A percentile compares a stretch with the other conserved stretches of the same genome.
Conservation (phyloP, 352 stramenopile genomes). For the Pythium utonaiense region DNA sequence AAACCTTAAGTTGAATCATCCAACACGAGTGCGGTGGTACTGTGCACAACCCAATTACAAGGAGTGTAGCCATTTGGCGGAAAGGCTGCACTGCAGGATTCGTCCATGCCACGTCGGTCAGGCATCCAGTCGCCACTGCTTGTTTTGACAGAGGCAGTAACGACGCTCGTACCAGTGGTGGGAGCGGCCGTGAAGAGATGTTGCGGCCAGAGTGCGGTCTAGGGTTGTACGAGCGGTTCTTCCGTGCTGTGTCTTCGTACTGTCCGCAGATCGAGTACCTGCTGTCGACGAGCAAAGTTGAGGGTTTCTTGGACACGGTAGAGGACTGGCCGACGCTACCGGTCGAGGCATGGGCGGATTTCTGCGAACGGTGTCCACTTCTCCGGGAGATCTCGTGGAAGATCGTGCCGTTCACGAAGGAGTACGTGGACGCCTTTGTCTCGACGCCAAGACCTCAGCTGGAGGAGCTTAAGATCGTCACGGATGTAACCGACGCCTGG, state of each 20-base stretch:
- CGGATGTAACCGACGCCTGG: neutral
- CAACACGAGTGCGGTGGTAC: neutral
- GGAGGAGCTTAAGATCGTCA: neutral
- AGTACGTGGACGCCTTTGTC: neutral
- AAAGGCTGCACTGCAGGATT: no score
- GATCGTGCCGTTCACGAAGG: neutral
- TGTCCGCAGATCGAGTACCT: neutral
- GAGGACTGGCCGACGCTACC: neutral
- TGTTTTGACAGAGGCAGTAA: no score
- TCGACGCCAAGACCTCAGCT: neutral
- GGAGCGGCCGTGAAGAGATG: no score
- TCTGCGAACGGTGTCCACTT: neutral
- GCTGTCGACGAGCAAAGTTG: neutral
- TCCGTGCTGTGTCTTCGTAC: neutral
- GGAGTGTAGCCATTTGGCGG: neutral
- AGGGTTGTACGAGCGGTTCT: neutral
- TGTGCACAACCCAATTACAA: neutral
- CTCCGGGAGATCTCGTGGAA: neutral
- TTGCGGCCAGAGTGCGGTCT: no score
- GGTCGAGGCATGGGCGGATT: neutral
- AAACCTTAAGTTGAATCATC: constrained; percentile 1
- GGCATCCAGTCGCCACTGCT: no score
- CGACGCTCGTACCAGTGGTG: no score
- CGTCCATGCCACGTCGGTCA: no score
- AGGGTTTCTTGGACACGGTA: neutral